Conservation (phyloP, 352 stramenopile species). For the Aphanomyces cochlioides region DNA sequence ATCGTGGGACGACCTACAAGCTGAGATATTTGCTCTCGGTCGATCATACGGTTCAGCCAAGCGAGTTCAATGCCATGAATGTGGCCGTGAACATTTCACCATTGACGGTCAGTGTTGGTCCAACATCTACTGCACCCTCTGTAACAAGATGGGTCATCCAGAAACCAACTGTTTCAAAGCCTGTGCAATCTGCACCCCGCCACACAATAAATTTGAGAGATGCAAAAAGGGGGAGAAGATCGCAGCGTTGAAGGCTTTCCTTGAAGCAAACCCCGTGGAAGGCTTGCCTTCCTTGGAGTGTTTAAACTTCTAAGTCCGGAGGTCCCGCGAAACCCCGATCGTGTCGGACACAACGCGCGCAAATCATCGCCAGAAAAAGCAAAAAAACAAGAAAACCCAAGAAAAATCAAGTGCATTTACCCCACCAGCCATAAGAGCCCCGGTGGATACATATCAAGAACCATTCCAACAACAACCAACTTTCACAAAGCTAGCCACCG, state of each 20-base stretch:
- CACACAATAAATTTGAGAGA: background rate
- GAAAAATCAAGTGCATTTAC: background rate
- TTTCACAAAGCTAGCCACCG: background rate
- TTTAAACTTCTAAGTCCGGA: slow-evolving; percentile 2
- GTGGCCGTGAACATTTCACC: background rate
- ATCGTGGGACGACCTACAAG: too few relatives aligned
- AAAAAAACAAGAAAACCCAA: background rate
- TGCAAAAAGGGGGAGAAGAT: background rate
- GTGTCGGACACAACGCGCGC: background rate
- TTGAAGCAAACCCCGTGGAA: background rate
- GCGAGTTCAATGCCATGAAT: background rate
- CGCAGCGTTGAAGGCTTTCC: background rate
- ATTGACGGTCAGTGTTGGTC: background rate
- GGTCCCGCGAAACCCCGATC: background rate
- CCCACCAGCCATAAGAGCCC: background rate
- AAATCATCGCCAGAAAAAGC: background rate
- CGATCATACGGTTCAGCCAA: background rate
- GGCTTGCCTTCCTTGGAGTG: background rate
- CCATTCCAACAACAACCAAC: background rate
- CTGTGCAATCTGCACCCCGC: background rate
- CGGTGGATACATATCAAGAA: background rate
- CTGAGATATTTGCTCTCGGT: too few relatives aligned
- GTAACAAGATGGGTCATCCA: background rate
- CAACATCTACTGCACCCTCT: background rate
- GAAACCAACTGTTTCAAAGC: background rate